Conservation (phyloP, 768 basidiomycete genomes). For the Russula earlei region DNA sequence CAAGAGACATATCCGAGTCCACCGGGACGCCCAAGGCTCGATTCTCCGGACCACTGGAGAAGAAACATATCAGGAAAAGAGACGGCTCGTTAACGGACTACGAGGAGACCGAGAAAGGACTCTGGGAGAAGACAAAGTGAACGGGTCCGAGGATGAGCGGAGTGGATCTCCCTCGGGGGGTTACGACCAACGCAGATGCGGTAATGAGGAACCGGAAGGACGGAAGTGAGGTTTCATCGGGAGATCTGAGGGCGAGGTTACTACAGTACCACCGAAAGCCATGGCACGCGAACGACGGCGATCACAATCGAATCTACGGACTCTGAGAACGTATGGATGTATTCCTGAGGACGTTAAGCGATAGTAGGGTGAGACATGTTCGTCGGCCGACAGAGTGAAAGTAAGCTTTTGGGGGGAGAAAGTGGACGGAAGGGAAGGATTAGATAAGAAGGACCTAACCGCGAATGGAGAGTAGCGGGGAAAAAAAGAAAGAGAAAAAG, state of each 20-base stretch:
- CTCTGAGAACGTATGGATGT: no score
- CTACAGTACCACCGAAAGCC: no score
- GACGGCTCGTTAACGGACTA: not conserved
- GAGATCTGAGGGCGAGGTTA: no score
- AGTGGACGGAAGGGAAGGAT: not conserved
- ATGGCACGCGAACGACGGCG: not conserved
- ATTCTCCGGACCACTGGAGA: not conserved
- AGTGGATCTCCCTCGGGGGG: not conserved
- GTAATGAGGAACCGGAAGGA: not conserved
- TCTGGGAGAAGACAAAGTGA: not conserved
- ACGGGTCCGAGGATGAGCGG: slow-evolving; percentile 8
- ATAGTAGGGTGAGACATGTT: no score
- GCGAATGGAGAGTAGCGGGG: no score
- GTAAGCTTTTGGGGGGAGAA: no score
- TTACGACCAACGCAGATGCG: not conserved
- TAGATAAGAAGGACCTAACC: not conserved
- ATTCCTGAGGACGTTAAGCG: not conserved
- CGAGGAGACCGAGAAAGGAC: not conserved
- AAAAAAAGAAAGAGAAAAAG: not conserved
- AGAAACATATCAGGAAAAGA: not conserved
- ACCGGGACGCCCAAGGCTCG: not conserved
- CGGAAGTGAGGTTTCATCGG: not conserved
- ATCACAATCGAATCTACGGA: not conserved
- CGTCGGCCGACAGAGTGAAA: no score
- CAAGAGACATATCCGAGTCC: not conserved